A percentile compares a stretch with the other conserved stretches of the same genome.
phyloP scores from a whole-genome alignment of 371 early-diverging fungal genomes.

The Mortierella sp. region DNA sequence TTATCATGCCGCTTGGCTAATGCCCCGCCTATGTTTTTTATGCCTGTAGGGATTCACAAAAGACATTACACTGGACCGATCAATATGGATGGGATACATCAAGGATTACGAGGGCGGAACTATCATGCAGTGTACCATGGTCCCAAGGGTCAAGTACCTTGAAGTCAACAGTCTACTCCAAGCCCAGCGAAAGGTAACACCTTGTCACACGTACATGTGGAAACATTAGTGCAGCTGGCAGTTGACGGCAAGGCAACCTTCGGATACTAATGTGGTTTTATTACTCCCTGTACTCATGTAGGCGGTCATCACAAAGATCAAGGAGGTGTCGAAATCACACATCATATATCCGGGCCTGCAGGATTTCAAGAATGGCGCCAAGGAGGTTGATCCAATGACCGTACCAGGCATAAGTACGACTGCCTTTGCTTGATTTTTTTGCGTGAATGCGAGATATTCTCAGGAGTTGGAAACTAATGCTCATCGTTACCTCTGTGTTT shows the following conservation, averaged over 20 bases:
- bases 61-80: slow-evolving; percentile 92
- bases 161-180: slow-evolving; percentile 69
- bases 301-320: slow-evolving; percentile 89
- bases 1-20: too few species aligned
- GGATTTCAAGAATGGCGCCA: slow-evolving; percentile 72
- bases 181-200: slow-evolving; percentile 76
- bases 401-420: slow-evolving; percentile 82
- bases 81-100: slow-evolving; percentile 98
- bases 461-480: not conserved
- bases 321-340: slow-evolving; percentile 77
- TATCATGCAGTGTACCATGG: slow-evolving; percentile 91
- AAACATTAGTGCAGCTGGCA: too few species aligned
- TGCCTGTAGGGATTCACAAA: slow-evolving; percentile 93
- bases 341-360: slow-evolving; percentile 86
- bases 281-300: slow-evolving; percentile 20
- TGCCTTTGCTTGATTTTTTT: not conserved
- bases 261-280: too few species aligned
- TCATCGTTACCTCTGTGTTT: not conserved
- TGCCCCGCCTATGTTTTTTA: too few species aligned
- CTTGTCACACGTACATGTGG: too few species aligned
- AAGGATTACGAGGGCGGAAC: slow-evolving; percentile 99
- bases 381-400: slow-evolving; percentile 63
- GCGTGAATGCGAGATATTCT: too few species aligned
- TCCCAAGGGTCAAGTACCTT: slow-evolving; percentile 72
- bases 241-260: too few species aligned